A percentile compares a stretch with the other conserved stretches of the same genome.
Evolutionary conservation across 768 basidiomycete genomes (phyloP).

Genomic region (Lenzites betulinus): DNA sequence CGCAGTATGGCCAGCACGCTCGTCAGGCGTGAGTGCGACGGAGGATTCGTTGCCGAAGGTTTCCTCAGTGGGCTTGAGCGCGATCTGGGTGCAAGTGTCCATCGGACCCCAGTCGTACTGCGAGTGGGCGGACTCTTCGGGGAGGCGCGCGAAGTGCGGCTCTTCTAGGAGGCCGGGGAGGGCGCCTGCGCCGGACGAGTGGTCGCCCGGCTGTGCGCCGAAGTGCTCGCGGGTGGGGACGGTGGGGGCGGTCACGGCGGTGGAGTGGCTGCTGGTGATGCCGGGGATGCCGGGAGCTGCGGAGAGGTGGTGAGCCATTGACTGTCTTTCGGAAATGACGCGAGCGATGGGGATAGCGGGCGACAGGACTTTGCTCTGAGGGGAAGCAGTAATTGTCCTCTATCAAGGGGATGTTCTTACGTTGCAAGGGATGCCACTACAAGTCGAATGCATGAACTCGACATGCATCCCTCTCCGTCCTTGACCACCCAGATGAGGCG

Average conservation of each 20-base stretch:
- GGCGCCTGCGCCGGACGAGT: conserved; percentile 24
- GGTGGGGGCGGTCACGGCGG: conserved; percentile 19
- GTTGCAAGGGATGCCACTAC: too few species aligned
- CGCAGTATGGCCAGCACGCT: conserved; percentile 23
- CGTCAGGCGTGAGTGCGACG: conserved; percentile 51
- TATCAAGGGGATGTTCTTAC: too few species aligned
- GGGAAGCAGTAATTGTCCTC: too few species aligned
- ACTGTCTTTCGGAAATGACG: too few species aligned
- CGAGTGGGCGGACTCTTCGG: conserved; percentile 23
- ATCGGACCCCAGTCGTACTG: conserved; percentile 10
- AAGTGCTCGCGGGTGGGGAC: conserved; percentile 21
- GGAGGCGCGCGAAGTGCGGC: conserved; percentile 25
- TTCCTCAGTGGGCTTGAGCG: conserved; percentile 34
- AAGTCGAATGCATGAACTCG: too few species aligned
- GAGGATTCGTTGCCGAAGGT: conserved; percentile 38
- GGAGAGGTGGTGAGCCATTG: background rate
- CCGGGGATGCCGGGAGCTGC: background rate
- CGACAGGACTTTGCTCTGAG: too few species aligned
- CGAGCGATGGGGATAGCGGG: too few species aligned
- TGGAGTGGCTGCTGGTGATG: background rate
- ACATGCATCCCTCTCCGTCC: too few species aligned
- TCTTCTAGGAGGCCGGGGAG: conserved; percentile 27
- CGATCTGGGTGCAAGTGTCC: conserved; percentile 2
- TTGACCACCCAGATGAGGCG: too few species aligned
- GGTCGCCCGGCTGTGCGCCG: conserved; percentile 21